A percentile compares a stretch with the other conserved stretches of the same genome.
phyloP scores from a whole-genome alignment of 228 moss, liverwort and hornwort species.

The Sphagnum fallax region DNA sequence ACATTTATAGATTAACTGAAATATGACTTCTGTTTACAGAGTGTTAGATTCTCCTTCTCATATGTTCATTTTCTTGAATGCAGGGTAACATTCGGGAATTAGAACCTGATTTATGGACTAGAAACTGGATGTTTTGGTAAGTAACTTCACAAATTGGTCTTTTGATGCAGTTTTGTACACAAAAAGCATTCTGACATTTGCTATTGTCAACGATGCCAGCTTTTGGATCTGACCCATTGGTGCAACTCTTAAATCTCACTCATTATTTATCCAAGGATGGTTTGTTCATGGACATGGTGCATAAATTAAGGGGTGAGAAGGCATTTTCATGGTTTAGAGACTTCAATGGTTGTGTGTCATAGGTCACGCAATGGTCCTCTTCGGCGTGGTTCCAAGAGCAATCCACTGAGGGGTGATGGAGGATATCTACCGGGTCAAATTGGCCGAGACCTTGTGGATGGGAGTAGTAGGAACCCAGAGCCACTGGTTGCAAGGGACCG shows the following conservation, averaged over 20 bases:
- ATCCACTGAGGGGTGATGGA: conserved; percentile 33
- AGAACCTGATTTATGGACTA: conserved; percentile 76
- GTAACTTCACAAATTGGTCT: background rate
- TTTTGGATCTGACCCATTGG: no score
- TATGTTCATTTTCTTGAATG: background rate
- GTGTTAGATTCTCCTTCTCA: no score
- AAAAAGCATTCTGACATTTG: no score
- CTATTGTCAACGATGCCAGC: no score
- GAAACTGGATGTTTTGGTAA: conserved; percentile 86
- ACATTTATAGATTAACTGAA: no score
- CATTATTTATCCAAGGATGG: background rate
- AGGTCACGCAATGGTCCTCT: conserved; percentile 42
- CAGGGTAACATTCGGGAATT: conserved; percentile 75
- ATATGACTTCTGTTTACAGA: no score
- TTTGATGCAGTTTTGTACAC: no score
- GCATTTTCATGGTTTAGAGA: background rate
- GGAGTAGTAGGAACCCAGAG: conserved; percentile 7
- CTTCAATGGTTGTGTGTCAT: background rate
- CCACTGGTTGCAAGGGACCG: conserved; percentile 40
- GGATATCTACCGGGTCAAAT: conserved; percentile 54
- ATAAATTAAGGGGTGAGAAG: background rate
- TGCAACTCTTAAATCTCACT: background rate
- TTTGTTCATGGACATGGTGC: background rate
- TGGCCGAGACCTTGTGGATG: conserved; percentile 36
- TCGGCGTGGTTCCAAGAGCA: conserved; percentile 16